A percentile compares a stretch with the other conserved stretches of the same genome.
phyloP scores from a whole-genome alignment of 371 early-diverging fungal species.

The Saksenaea oblongispora region DNA sequence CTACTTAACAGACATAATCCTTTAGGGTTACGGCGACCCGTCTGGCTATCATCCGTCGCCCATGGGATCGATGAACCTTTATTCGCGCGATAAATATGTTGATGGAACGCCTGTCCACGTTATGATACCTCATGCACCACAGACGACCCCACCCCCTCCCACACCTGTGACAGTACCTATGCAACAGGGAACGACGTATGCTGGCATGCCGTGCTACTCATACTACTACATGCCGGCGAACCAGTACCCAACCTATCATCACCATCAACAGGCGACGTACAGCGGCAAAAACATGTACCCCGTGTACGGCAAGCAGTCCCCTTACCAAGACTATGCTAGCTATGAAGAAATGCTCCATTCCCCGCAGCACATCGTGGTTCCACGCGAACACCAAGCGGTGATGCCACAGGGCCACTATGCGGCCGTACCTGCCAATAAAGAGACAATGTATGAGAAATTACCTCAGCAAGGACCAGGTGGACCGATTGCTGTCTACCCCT shows the following conservation, averaged over 20 bases:
- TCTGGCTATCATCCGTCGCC: conserved; percentile 23
- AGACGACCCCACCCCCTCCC: conserved; percentile 6
- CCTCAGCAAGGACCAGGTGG: neutral
- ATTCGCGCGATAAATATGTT: conserved; percentile 29
- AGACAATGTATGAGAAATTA: neutral
- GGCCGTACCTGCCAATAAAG: neutral
- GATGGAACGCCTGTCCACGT: conserved; percentile 8
- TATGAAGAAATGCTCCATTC: conserved; percentile 7
- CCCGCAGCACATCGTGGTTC: neutral
- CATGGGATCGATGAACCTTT: conserved; percentile 21
- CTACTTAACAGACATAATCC: neutral
- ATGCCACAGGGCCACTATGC: neutral
- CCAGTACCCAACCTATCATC: conserved; percentile 56
- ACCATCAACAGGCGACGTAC: conserved; percentile 66
- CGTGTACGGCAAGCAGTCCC: conserved; percentile 1
- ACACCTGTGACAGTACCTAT: neutral
- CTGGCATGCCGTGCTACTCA: conserved; percentile 61
- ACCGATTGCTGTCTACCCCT: neutral
- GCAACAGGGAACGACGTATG: conserved; percentile 30
- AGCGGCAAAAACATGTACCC: conserved; percentile 29
- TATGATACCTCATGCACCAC: conserved; percentile 7
- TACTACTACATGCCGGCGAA: conserved; percentile 69
- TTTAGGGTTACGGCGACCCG: conserved; percentile 45
- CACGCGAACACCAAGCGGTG: neutral
- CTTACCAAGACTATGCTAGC: conserved; percentile 7